These are phyloP conservation scores for Citrus maxima DNA, from an alignment of 345 rosid species.

Conservation along the genomic window DNA sequence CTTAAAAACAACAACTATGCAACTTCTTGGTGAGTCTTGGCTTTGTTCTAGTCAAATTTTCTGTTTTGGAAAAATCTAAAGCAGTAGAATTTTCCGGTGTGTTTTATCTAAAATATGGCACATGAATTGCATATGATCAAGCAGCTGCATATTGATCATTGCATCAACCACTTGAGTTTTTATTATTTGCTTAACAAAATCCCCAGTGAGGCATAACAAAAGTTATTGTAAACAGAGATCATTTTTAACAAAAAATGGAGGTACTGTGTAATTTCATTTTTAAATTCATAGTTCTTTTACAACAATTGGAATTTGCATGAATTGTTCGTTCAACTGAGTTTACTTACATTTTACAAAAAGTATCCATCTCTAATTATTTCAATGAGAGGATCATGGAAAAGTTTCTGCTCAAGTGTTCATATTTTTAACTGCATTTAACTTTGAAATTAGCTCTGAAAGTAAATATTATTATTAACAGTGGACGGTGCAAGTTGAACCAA, in stretches of 20 bases:
- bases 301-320: neutral
- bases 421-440: constrained; percentile 11
- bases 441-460: constrained; percentile 18
- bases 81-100: neutral
- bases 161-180: neutral
- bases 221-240: no score
- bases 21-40: constrained; percentile 7
- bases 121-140: neutral
- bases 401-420: neutral
- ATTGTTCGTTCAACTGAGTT: neutral
- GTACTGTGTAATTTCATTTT: neutral
- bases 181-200: neutral
- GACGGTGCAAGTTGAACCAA: constrained; percentile 87
- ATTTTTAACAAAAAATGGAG: neutral
- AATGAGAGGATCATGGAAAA: constrained; percentile 3
- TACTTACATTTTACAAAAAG: neutral
- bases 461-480: constrained; percentile 53
- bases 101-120: neutral
- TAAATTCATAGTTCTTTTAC: neutral
- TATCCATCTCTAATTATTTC: neutral
- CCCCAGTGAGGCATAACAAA: neutral
- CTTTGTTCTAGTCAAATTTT: neutral
- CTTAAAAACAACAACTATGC: neutral
- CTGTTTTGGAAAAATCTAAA: neutral
- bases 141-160: neutral